phyloP scores from a whole-genome alignment of 306 rosid species.

The Prunus davidiana region DNA sequence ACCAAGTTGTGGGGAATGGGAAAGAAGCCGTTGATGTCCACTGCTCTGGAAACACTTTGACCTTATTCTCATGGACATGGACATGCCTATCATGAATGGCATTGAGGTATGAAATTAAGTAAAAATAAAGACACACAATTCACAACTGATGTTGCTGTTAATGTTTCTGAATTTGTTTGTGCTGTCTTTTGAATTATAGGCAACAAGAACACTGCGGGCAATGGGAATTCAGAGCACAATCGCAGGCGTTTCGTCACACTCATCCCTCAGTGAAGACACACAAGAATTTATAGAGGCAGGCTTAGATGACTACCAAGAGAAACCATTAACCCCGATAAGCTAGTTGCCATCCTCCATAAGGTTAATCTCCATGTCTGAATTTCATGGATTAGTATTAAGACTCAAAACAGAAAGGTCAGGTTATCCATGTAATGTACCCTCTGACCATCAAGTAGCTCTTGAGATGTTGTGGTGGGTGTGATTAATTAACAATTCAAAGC shows the following conservation, averaged over 20 bases:
- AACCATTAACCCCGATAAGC: slow-evolving; percentile 59
- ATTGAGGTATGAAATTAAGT: slow-evolving; percentile 41
- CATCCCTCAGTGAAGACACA: slow-evolving; percentile 22
- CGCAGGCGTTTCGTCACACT: slow-evolving; percentile 63
- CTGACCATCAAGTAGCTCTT: background rate
- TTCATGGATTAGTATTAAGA: background rate
- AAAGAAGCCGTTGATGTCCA: slow-evolving; percentile 76
- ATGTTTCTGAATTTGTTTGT: background rate
- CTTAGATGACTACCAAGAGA: slow-evolving; percentile 60
- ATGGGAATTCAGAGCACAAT: slow-evolving; percentile 70
- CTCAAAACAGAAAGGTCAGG: background rate
- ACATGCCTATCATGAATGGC: slow-evolving; percentile 92
- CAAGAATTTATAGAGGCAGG: slow-evolving; percentile 68
- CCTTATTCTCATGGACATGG: slow-evolving; percentile 86
- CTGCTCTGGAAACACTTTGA: slow-evolving; percentile 51
- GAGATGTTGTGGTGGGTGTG: background rate
- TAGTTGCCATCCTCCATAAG: slow-evolving; percentile 47
- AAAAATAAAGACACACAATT: background rate
- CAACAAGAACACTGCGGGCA: slow-evolving; percentile 60
- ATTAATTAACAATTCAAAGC: background rate
- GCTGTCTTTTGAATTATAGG: slow-evolving; percentile 31
- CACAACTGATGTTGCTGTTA: background rate
- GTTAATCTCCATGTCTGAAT: slow-evolving; percentile 5
- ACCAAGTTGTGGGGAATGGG: slow-evolving; percentile 56
- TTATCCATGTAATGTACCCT: background rate